These are phyloP conservation scores for Ambrosia trifida DNA, from an alignment of 129 eudicot species.

Conservation along the genomic window DNA sequence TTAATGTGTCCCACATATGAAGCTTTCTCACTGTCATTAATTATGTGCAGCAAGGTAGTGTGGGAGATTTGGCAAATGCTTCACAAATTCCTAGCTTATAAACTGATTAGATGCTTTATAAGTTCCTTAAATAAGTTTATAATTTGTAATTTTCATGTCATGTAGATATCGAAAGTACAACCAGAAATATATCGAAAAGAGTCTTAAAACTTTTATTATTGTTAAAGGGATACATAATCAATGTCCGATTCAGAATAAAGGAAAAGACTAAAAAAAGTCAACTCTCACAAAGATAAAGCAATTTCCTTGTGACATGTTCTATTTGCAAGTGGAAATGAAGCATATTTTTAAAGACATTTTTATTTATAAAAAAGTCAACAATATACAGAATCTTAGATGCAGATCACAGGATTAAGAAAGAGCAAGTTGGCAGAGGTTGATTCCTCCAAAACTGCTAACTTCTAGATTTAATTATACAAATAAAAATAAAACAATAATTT, in stretches of 20 bases:
- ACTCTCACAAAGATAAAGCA: conserved; percentile 7
- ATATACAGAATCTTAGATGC: conserved; percentile 25
- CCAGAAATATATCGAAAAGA: too few relatives aligned
- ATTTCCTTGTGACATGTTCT: background rate
- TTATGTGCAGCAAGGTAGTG: too few relatives aligned
- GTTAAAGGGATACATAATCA: too few relatives aligned
- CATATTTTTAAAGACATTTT: conserved; percentile 18
- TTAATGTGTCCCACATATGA: too few relatives aligned
- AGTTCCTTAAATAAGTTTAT: too few relatives aligned
- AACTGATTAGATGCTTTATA: rapidly evolving
- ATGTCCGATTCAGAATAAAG: too few relatives aligned
- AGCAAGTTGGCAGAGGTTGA: conserved; percentile 31
- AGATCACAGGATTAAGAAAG: conserved; percentile 20
- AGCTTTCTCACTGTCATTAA: too few relatives aligned
- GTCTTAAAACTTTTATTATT: too few relatives aligned
- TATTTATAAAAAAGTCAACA: conserved; percentile 25
- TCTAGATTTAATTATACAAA: conserved; percentile 40
- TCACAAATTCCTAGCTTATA: too few relatives aligned
- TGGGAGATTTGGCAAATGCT: too few relatives aligned
- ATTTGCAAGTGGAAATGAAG: conserved; percentile 19
- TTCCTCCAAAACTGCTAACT: conserved; percentile 24
- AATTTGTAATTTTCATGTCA: too few relatives aligned
- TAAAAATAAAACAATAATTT: conserved; percentile 29
- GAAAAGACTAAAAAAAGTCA: conserved; percentile 1
- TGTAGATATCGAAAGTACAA: too few relatives aligned